A percentile compares a stretch with the other conserved stretches of the same genome.
phyloP scores from a whole-genome alignment of 108 stramenopile genomes.

The Nannochloropsis gaditana region DNA sequence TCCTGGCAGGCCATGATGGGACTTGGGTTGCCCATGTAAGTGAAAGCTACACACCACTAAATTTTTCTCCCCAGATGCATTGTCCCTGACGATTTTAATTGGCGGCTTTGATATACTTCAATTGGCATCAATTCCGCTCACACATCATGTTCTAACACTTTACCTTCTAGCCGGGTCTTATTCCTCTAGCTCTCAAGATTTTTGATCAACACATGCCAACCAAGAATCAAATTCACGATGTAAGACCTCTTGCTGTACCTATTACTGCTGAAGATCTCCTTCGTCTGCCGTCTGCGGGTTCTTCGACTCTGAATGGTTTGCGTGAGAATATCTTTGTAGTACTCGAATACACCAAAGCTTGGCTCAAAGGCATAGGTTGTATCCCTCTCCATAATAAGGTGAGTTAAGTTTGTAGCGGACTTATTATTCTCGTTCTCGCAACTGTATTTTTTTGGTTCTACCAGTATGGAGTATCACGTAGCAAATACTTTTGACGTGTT shows the following conservation, averaged over 20 bases:
- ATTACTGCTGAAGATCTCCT: slow-evolving; percentile 66
- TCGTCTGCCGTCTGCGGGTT: slow-evolving; percentile 55
- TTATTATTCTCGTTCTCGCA: no score
- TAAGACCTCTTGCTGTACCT: background rate
- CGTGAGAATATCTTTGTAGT: slow-evolving; percentile 72
- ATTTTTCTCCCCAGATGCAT: no score
- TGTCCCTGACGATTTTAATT: no score
- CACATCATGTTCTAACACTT: no score
- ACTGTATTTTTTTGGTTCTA: no score
- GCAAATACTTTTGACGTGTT: no score
- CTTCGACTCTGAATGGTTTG: slow-evolving; percentile 63
- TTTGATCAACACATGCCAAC: slow-evolving; percentile 81
- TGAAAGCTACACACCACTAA: no score
- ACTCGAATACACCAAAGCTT: slow-evolving; percentile 80
- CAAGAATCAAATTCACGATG: slow-evolving; percentile 67
- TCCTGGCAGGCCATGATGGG: slow-evolving; percentile 80
- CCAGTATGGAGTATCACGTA: no score
- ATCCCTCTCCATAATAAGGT: slow-evolving; percentile 70
- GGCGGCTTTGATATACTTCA: no score
- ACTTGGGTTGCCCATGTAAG: slow-evolving; percentile 82
- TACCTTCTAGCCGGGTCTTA: slow-evolving; percentile 63
- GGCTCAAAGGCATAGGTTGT: slow-evolving; percentile 84
- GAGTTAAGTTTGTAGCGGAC: background rate
- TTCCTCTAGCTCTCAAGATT: slow-evolving; percentile 66
- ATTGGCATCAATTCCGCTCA: no score